Percentiles rank a stretch among this genome's conserved stretches.
phyloP scores from a whole-genome alignment of 768 basidiomycete species.

The Boletales sp. region DNA sequence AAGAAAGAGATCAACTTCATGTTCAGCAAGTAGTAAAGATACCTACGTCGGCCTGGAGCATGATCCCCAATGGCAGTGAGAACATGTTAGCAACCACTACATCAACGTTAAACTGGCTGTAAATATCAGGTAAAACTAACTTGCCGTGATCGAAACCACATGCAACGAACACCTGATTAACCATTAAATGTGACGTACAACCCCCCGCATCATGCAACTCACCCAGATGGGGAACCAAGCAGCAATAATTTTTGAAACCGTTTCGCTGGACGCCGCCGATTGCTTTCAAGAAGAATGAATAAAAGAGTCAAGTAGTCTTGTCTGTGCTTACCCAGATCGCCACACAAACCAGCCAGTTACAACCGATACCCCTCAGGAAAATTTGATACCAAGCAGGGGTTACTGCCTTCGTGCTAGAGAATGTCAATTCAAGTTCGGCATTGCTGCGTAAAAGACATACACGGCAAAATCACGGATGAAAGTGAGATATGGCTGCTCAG shows the following conservation, averaged over 20 bases:
- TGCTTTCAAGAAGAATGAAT: conserved; percentile 41
- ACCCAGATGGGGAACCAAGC: conserved; percentile 79
- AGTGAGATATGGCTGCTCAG: conserved; percentile 51
- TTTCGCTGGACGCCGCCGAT: conserved; percentile 64
- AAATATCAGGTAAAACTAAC: conserved; percentile 5
- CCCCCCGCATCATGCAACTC: conserved; percentile 8
- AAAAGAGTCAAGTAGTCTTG: neutral
- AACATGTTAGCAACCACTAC: conserved; percentile 76
- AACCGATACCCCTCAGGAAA: conserved; percentile 69
- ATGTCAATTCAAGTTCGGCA: neutral
- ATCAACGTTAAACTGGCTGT: neutral
- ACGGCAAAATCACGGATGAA: conserved; percentile 54
- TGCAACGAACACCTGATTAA: conserved; percentile 58
- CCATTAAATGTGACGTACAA: neutral
- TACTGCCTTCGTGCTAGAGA: conserved; percentile 52
- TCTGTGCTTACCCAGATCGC: conserved; percentile 61
- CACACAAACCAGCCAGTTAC: conserved; percentile 73
- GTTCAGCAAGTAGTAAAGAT: neutral
- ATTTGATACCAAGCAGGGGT: conserved; percentile 71
- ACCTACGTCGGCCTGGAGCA: conserved; percentile 64
- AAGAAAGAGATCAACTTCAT: conserved; percentile 1
- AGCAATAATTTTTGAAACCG: conserved; percentile 64
- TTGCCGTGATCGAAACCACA: conserved; percentile 69
- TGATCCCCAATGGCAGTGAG: conserved; percentile 64
- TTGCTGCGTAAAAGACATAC: conserved; percentile 36